A percentile compares a stretch with the other conserved stretches of the same genome.
Evolutionary conservation across 176 grass and related monocot genomes (phyloP).

Genomic region (Lolium rigidum): DNA sequence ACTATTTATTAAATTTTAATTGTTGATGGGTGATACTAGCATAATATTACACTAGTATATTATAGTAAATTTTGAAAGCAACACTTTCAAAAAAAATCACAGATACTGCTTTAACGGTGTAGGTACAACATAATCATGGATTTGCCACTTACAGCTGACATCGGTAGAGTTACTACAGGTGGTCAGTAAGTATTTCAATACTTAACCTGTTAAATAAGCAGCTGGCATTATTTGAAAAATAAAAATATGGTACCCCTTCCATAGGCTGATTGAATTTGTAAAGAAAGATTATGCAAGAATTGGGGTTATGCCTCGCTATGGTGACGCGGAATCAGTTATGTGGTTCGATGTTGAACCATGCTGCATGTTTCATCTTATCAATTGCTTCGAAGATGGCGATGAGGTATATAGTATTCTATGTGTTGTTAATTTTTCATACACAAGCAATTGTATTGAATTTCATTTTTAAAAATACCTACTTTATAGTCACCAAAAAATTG

Average conservation of each 20-base stretch:
- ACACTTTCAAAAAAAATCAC: not conserved
- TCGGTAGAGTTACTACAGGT: constrained; percentile 42
- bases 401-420: constrained; percentile 44
- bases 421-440: not conserved
- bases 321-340: constrained; percentile 55
- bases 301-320: constrained; percentile 61
- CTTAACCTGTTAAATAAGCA: not conserved
- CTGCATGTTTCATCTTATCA: constrained; percentile 59
- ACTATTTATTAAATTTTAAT: not conserved
- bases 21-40: not conserved
- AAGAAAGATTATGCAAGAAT: constrained; percentile 60
- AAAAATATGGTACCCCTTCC: not conserved
- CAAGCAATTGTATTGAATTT: not conserved
- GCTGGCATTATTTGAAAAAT: not conserved
- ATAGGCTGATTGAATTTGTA: constrained; percentile 60
- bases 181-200: constrained; percentile 54
- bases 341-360: constrained; percentile 63
- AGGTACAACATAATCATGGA: constrained; percentile 71
- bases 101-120: not conserved
- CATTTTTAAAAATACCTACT: not conserved
- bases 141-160: constrained; percentile 54
- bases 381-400: constrained; percentile 56
- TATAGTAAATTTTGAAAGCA: not conserved
- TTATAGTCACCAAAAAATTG: not conserved
- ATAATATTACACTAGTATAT: not conserved